phyloP scores from a whole-genome alignment of 176 grass and related monocot genomes.

The Dactylis glomerata region DNA sequence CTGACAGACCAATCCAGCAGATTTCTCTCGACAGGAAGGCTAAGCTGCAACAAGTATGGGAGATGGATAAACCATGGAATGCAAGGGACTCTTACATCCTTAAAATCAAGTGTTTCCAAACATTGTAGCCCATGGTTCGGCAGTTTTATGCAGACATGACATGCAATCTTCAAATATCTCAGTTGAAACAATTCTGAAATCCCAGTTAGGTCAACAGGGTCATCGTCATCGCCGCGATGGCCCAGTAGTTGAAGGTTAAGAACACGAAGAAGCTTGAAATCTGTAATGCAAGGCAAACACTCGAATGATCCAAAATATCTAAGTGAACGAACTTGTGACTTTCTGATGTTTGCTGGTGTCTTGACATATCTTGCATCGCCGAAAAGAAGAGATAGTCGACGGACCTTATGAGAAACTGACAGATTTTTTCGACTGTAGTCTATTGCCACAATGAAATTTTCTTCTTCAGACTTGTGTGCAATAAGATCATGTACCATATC shows the following conservation, averaged over 20 bases:
- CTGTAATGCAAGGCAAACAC: not conserved
- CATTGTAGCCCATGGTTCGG: not conserved
- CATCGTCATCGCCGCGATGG: not conserved
- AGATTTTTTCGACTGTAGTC: not conserved
- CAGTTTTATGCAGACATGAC: not conserved
- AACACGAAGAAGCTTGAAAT: not conserved
- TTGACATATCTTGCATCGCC: not conserved
- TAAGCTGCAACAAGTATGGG: not conserved
- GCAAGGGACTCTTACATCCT: not conserved
- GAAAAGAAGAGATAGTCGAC: not conserved
- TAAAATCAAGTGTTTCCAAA: not conserved
- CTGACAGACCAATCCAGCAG: too few relatives aligned
- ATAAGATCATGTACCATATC: not conserved
- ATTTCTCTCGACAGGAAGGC: not conserved
- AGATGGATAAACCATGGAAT: not conserved
- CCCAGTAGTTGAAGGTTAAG: not conserved
- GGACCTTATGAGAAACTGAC: not conserved
- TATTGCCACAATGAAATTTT: not conserved
- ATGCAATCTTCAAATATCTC: not conserved
- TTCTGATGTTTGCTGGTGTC: not conserved
- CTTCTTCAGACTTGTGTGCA: not conserved
- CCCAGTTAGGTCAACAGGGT: not conserved
- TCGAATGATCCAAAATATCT: not conserved
- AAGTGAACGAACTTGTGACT: not conserved
- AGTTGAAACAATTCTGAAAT: not conserved